Conservation (phyloP, 306 rosid genomes). For the Purshia tridentata region DNA sequence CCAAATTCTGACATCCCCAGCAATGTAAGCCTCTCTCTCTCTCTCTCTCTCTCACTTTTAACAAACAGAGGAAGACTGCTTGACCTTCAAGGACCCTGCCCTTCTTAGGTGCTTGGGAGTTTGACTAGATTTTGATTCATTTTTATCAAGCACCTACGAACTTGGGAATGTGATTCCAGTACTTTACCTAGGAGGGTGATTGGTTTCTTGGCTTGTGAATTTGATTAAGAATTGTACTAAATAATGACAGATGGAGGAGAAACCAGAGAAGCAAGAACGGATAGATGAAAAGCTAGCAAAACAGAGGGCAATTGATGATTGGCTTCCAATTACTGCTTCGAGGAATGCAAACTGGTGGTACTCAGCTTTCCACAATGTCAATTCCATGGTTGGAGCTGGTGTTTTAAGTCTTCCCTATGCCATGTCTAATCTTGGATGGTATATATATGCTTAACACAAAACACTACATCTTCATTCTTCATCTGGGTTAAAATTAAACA, state of each 20-base stretch:
- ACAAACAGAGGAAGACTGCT: too few species aligned
- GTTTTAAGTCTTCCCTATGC: constrained; percentile 77
- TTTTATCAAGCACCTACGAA: background rate
- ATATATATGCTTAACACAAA: constrained; percentile 9
- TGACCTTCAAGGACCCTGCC: too few species aligned
- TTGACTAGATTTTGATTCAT: background rate
- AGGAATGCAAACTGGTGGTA: constrained; percentile 92
- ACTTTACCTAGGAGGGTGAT: too few species aligned
- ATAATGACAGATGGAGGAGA: constrained; percentile 14
- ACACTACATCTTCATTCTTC: too few species aligned
- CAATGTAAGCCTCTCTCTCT: constrained; percentile 31
- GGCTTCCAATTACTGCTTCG: constrained; percentile 80
- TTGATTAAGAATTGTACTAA: background rate
- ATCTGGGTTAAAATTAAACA: too few species aligned
- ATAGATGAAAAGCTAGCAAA: constrained; percentile 14
- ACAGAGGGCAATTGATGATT: constrained; percentile 56
- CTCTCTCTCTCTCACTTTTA: too few species aligned
- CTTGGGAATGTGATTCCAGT: too few species aligned
- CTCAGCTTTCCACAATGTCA: constrained; percentile 80
- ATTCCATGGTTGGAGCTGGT: constrained; percentile 91
- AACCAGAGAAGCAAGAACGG: constrained; percentile 17
- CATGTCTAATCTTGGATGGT: constrained; percentile 75
- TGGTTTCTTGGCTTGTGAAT: background rate
- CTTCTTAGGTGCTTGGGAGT: background rate
- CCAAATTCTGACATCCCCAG: constrained; percentile 2